Base-by-base conservation (phyloP, 202 grass and related monocot genomes). In the Bolboschoenoplectus hybrid region DNA sequence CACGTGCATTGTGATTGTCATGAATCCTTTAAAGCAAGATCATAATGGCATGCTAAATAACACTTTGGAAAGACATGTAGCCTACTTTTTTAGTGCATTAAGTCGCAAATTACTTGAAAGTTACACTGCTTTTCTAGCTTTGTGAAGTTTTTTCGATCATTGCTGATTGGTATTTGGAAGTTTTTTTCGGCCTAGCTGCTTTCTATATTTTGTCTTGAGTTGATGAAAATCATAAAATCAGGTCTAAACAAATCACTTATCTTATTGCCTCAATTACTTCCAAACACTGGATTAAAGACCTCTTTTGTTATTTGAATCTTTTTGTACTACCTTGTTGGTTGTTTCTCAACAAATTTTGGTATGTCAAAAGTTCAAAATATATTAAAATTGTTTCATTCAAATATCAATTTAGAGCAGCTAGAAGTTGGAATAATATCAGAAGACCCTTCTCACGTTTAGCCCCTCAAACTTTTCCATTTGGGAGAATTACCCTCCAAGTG, bases 11-110 rank as follows among this genome's bases (percentile, higher is more conserved):
- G 5, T 9, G 20, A 77, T 77, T 77, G 73, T 34, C 9, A 12
- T 10, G 19, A 53, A 11, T 20, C 8, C 46, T 52, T 51, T 50
- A 13, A 52, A 52, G 47, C 20, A 53, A 75, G 45, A 75, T 53
- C 49, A 76, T 2, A 26, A n/a, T 57, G 74, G 74, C 52, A 78
- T 78, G 50, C 51, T 39, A 57, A 38, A 78, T 78, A 57, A 57
- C 13, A 57, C 12, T 57, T 76, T 5, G 5, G 35, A 39, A 40
- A 57, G 3, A 8, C 34, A 78, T 58, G 51, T 57, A 78, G 10
- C 14, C 6, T 78, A 57, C 13, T 17, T 78, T 9, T 50, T 5
- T 76, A n/a, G 67, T 14, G 50, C 3, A 14, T 52, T 16, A 35
- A 36, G 11, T 76, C 4, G 10, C 11, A 56, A 52, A 50, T 13